phyloP scores from a whole-genome alignment of 2,329 filamentous ascomycete genomes.

The Tricladium varicosporioides region DNA sequence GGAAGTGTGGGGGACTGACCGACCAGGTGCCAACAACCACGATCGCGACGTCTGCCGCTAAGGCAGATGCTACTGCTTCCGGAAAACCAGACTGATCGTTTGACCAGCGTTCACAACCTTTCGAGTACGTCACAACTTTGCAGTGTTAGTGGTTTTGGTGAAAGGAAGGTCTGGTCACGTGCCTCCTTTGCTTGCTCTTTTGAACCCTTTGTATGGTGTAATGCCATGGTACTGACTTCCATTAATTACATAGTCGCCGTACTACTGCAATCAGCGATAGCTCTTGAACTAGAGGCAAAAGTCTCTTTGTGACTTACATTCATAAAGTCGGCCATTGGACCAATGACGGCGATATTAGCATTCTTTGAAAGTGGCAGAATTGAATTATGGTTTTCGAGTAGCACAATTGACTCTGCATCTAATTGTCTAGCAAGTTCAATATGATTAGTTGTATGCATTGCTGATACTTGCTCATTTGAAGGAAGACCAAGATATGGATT shows the following conservation, averaged over 20 bases:
- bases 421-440: slow-evolving; percentile 68
- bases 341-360: slow-evolving; percentile 70
- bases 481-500: slow-evolving; percentile 61
- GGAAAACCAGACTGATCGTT: slow-evolving; percentile 65
- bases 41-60: slow-evolving; percentile 67
- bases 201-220: slow-evolving; percentile 68
- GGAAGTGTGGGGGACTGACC: slow-evolving; percentile 9
- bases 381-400: slow-evolving; percentile 73
- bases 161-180: background rate
- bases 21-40: slow-evolving; percentile 76
- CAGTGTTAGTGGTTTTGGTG: background rate
- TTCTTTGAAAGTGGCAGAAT: slow-evolving; percentile 65
- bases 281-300: background rate
- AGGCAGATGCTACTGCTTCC: slow-evolving; percentile 63
- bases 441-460: slow-evolving; percentile 68
- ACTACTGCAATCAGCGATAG: slow-evolving; percentile 38
- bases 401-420: slow-evolving; percentile 74
- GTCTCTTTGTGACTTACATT: slow-evolving; percentile 49
- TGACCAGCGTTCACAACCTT: slow-evolving; percentile 73
- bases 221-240: slow-evolving; percentile 62
- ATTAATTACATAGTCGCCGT: slow-evolving; percentile 73
- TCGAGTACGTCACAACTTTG: slow-evolving; percentile 56
- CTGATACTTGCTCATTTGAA: slow-evolving; percentile 50
- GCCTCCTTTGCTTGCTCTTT: slow-evolving; percentile 54
- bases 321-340: slow-evolving; percentile 71